phyloP scores from a whole-genome alignment of 768 basidiomycete species.

The Piloderma croceum region DNA sequence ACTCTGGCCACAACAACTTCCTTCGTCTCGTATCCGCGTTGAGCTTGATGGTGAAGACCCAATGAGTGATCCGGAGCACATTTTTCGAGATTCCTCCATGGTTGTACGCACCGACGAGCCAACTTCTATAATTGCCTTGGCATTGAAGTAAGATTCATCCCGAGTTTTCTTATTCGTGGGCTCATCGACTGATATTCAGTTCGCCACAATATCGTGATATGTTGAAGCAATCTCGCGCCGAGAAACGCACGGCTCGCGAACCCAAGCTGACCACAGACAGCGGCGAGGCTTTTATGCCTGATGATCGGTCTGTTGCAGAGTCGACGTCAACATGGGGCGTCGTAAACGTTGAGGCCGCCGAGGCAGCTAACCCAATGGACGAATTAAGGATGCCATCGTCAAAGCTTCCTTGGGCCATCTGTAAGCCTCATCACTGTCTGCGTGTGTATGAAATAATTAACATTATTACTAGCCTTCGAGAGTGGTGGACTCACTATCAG shows the following conservation, averaged over 20 bases:
- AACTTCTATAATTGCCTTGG: slow-evolving; percentile 94
- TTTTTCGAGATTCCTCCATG: slow-evolving; percentile 92
- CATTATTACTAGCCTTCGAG: slow-evolving; percentile 62
- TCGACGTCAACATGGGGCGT: slow-evolving; percentile 91
- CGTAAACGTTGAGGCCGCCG: slow-evolving; percentile 71
- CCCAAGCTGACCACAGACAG: slow-evolving; percentile 53
- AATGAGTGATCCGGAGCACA: slow-evolving; percentile 79
- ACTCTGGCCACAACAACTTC: slow-evolving; percentile 64
- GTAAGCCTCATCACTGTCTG: slow-evolving; percentile 41
- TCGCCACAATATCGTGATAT: slow-evolving; percentile 81
- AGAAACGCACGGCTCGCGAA: slow-evolving; percentile 62
- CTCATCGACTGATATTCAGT: slow-evolving; percentile 32
- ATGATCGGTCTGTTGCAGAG: slow-evolving; percentile 76
- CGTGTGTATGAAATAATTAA: slow-evolving; percentile 1
- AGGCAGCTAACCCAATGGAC: slow-evolving; percentile 65
- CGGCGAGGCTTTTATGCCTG: slow-evolving; percentile 88
- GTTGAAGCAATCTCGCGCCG: slow-evolving; percentile 69
- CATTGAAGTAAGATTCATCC: slow-evolving; percentile 60
- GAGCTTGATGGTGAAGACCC: slow-evolving; percentile 61
- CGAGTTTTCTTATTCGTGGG: neutral
- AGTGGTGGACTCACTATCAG: slow-evolving; percentile 87
- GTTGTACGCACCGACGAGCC: slow-evolving; percentile 95
- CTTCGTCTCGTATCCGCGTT: slow-evolving; percentile 45
- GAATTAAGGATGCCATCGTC: slow-evolving; percentile 72
- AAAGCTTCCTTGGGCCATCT: slow-evolving; percentile 76